These are phyloP conservation scores for Crithidia mellificae DNA, from an alignment of 208 protist species.

Conservation along the genomic window DNA sequence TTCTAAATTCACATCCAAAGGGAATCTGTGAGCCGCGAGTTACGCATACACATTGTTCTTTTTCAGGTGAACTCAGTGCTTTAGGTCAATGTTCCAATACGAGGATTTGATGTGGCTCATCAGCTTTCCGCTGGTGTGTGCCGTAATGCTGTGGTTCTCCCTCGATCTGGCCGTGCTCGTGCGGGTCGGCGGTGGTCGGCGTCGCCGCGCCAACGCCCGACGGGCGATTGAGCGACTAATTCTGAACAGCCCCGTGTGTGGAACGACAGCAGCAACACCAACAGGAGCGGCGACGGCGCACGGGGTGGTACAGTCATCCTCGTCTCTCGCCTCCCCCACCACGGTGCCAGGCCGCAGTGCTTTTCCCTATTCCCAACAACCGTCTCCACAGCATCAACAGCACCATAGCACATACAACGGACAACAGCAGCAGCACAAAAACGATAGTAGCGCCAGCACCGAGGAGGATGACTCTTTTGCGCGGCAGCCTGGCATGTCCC, in stretches of 20 bases:
- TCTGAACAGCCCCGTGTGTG: conserved; percentile 21
- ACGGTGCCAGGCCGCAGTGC: too few species aligned
- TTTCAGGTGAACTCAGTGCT: too few species aligned
- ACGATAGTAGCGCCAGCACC: neutral
- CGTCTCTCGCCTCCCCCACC: neutral
- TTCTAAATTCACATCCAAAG: too few species aligned
- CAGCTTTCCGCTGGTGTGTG: conserved; percentile 58
- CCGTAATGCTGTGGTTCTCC: conserved; percentile 54
- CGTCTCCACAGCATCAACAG: too few species aligned
- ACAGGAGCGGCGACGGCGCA: too few species aligned
- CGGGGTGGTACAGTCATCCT: conserved; percentile 17
- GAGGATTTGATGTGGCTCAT: conserved; percentile 65
- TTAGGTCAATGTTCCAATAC: conserved; percentile 48
- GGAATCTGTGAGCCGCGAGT: too few species aligned
- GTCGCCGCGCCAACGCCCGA: conserved; percentile 45
- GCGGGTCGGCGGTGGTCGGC: conserved; percentile 52
- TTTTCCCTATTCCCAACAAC: too few species aligned
- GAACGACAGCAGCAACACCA: too few species aligned
- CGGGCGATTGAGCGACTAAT: conserved; percentile 47
- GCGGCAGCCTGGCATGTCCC: neutral
- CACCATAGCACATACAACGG: too few species aligned
- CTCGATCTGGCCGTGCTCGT: conserved; percentile 71
- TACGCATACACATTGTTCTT: too few species aligned
- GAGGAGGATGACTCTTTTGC: neutral
- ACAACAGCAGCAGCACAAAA: neutral